Evolutionary conservation across 2,329 filamentous ascomycete genomes (phyloP), one percentile per base, ranked within the genome.

Genomic region (Parastagonospora avenae): DNA sequence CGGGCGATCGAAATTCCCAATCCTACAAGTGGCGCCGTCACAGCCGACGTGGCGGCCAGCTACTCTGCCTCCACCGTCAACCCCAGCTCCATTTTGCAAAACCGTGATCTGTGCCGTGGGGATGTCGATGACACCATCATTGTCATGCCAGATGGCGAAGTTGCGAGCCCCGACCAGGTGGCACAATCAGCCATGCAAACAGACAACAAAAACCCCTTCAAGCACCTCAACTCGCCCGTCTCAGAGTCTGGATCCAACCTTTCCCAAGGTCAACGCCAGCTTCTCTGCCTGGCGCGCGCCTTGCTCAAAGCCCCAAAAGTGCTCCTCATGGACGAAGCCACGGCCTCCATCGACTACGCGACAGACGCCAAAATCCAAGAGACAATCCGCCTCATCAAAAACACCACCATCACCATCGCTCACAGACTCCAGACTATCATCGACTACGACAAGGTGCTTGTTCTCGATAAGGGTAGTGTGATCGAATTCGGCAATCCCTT

Each of bases 291-390:
- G 8, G 94, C 93, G 0, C 88, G 94, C 48, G 94, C 94, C 0
- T 85, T 99, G 61, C 87, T 99, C 57, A 97, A 96, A 76, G 85
- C 85, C 30, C 92, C 94, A 0, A 92, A 90, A 59, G 92, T 99
- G 1, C 80, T 99, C n/a, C 88, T 99, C 68, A 97, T 99, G 94
- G 94, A 99, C 74, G 94, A 99, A 79, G 94, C 94, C 0, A 99
- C 94, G 0, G 94, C 94, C 0, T 96, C 91, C 0, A 97, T 99
- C 67, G 94, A 99, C 76, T 97, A 97, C 75, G 89, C 87, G 4
- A 99, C 94, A 2, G 94, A 99, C 67, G 82, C 88, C 42, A 97
- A 96, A 78, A 97, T 99, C 62, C 94, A 99, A 75, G 91, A 91
- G 65, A 97, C 94, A 0, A 92, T 99, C 54, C 88, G 92, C n/a